phyloP scores from a whole-genome alignment of 768 basidiomycete genomes.

The Rhodocollybia butyracea region DNA sequence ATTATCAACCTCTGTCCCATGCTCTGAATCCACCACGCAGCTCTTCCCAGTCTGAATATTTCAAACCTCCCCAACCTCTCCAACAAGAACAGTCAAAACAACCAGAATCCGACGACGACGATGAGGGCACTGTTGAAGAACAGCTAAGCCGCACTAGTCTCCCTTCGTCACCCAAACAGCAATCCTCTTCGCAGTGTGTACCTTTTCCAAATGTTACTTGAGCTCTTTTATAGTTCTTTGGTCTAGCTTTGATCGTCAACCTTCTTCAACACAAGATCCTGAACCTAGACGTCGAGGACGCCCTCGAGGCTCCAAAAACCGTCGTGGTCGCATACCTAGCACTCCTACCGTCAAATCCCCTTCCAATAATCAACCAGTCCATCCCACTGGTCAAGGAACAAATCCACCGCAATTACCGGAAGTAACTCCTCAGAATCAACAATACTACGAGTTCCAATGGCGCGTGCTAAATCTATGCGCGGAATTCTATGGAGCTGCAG shows the following conservation, averaged over 20 bases:
- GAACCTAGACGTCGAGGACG: constrained; percentile 71
- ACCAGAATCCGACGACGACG: constrained; percentile 70
- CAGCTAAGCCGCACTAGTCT: constrained; percentile 48
- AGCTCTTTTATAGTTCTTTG: background rate
- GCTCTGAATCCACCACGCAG: constrained; percentile 59
- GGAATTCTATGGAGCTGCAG: constrained; percentile 83
- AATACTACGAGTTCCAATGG: constrained; percentile 87
- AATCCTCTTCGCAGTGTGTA: constrained; percentile 19
- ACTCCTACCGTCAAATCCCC: constrained; percentile 15
- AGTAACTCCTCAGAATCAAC: constrained; percentile 64
- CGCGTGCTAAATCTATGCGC: constrained; percentile 77
- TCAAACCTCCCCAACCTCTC: constrained; percentile 33
- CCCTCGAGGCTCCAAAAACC: constrained; percentile 77
- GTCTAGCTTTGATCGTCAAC: background rate
- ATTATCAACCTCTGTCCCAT: constrained; percentile 79
- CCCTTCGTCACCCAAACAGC: constrained; percentile 33
- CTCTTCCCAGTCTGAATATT: constrained; percentile 2
- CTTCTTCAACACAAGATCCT: constrained; percentile 18
- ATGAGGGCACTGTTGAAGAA: constrained; percentile 70
- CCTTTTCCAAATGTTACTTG: background rate
- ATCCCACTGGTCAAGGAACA: constrained; percentile 2
- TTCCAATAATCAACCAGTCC: background rate
- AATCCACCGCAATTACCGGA: constrained; percentile 26
- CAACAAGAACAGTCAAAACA: constrained; percentile 49
- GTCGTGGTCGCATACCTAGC: constrained; percentile 40